These are phyloP conservation scores for Wickerhamomyces xylosicus DNA, from an alignment of 805 yeast species.

Conservation along the genomic window DNA sequence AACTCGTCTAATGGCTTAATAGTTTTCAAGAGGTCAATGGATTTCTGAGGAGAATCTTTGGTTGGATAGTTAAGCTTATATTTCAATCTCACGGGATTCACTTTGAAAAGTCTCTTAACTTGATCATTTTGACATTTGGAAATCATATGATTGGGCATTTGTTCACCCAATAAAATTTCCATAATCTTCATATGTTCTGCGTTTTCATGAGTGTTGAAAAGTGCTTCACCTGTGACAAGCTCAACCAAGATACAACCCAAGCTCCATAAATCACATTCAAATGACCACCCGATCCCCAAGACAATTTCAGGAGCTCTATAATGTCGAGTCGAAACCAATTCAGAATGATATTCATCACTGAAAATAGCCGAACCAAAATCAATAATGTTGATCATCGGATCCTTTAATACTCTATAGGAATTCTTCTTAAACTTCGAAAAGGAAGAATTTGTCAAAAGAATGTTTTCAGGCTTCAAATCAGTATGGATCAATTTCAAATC, in stretches of 20 bases:
- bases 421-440: constrained; percentile 14
- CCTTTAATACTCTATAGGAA: constrained; percentile 39
- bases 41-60: constrained; percentile 23
- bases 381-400: constrained; percentile 79
- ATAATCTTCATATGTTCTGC: constrained; percentile 92
- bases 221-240: constrained; percentile 85
- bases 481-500: constrained; percentile 89
- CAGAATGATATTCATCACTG: constrained; percentile 86
- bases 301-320: constrained; percentile 97
- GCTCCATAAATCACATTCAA: constrained; percentile 96
- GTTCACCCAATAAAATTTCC: constrained; percentile 62
- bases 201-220: constrained; percentile 92
- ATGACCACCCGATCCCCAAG: constrained; percentile 93
- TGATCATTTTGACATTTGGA: constrained; percentile 15
- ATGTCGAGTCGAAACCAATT: constrained; percentile 89
- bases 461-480: constrained; percentile 94
- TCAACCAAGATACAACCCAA: constrained; percentile 91
- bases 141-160: constrained; percentile 29
- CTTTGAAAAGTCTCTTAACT: constrained; percentile 6
- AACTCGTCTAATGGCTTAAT: constrained; percentile 33
- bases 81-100: neutral
- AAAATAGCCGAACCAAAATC: constrained; percentile 98
- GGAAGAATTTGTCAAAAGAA: constrained; percentile 29
- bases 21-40: constrained; percentile 26
- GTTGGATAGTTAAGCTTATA: constrained; percentile 26